Evolutionary conservation across 2,329 filamentous ascomycete species (phyloP).

Genomic region (Annulohypoxylon truncatum): DNA sequence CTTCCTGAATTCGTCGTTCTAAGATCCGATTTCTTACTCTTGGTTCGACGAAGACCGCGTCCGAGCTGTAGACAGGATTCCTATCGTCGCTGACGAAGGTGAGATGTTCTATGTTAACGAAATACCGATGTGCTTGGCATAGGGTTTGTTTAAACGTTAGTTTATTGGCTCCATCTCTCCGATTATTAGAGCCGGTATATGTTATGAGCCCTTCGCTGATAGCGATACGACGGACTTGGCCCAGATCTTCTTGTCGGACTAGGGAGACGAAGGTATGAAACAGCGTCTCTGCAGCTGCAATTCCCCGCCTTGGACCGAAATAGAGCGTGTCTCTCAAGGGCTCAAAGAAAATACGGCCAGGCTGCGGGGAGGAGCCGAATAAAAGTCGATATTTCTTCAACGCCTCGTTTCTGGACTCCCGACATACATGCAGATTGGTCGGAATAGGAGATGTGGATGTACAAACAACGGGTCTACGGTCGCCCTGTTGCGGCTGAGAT

Average conservation of each 20-base stretch:
- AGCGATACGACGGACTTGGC: conserved; percentile 56
- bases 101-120: conserved; percentile 57
- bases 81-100: conserved; percentile 58
- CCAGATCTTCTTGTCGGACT: conserved; percentile 56
- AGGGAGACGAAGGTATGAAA: conserved; percentile 59
- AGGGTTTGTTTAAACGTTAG: conserved; percentile 46
- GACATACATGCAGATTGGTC: conserved; percentile 58
- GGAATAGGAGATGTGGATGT: conserved; percentile 57
- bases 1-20: conserved; percentile 51
- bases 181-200: conserved; percentile 21
- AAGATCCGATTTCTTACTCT: conserved; percentile 52
- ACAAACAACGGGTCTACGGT: conserved; percentile 43
- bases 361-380: conserved; percentile 57
- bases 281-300: conserved; percentile 59
- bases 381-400: conserved; percentile 55
- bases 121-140: conserved; percentile 52
- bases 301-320: conserved; percentile 59
- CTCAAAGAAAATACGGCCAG: conserved; percentile 58
- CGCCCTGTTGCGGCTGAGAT: neutral
- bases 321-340: conserved; percentile 58
- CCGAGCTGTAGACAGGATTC: conserved; percentile 50
- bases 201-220: conserved; percentile 59
- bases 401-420: conserved; percentile 60
- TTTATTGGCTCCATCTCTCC: neutral
- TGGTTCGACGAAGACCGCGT: conserved; percentile 48